Percentiles rank a stretch among this genome's conserved stretches.
These are phyloP conservation scores for Sporisorium graminicola DNA, from an alignment of 1,284 basidiomycete species.

Conservation along the genomic window DNA sequence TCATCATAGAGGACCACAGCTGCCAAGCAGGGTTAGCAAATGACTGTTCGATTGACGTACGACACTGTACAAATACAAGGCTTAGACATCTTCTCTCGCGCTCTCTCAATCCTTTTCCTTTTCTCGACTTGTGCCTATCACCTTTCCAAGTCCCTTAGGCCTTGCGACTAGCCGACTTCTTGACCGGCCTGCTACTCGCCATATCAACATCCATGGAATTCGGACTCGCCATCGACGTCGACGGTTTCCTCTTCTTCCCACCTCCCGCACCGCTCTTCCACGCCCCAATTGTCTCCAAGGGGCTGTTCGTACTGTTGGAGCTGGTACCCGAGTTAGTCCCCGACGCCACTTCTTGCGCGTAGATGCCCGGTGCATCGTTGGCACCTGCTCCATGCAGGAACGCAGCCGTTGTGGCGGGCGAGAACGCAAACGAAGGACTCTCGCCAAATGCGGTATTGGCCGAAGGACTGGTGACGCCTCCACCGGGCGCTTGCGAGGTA, in stretches of 20 bases:
- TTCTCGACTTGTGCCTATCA: too few relatives aligned
- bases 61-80: slow-evolving; percentile 34
- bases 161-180: slow-evolving; percentile 27
- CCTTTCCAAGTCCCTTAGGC: too few relatives aligned
- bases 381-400: slow-evolving; percentile 31
- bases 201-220: slow-evolving; percentile 21
- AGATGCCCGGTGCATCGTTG: slow-evolving; percentile 12
- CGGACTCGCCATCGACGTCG: not conserved
- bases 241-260: slow-evolving; percentile 45
- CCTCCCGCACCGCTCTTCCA: not conserved
- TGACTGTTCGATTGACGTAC: not conserved
- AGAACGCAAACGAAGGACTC: slow-evolving; percentile 41
- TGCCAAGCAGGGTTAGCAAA: not conserved
- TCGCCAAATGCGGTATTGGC: slow-evolving; percentile 22
- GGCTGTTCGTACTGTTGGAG: slow-evolving; percentile 8
- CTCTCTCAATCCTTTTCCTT: too few relatives aligned
- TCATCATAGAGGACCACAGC: not conserved
- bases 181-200: slow-evolving; percentile 20
- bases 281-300: not conserved
- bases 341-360: slow-evolving; percentile 16
- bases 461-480: slow-evolving; percentile 34
- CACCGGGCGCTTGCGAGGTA: slow-evolving; percentile 43
- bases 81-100: not conserved
- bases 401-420: slow-evolving; percentile 44
- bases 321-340: slow-evolving; percentile 4